phyloP scores from a whole-genome alignment of 2,329 filamentous ascomycete genomes.

The Fusarium udum region DNA sequence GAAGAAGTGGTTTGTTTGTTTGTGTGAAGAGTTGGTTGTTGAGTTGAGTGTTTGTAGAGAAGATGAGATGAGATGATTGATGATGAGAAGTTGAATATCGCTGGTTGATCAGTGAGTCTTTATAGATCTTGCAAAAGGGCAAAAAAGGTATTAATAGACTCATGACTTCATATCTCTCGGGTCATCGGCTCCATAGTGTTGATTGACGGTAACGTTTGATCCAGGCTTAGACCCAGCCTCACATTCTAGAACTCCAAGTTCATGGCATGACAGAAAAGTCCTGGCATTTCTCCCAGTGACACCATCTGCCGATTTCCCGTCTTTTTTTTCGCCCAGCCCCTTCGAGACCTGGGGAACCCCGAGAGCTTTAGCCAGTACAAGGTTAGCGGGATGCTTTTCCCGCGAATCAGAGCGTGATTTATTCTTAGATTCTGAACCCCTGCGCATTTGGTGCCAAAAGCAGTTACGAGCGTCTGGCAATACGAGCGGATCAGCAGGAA shows the following conservation, averaged over 20 bases:
- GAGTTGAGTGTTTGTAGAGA: slow-evolving; percentile 9
- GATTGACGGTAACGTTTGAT: background rate
- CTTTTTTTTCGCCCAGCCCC: background rate
- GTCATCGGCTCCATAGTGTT: background rate
- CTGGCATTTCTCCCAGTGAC: fast-evolving
- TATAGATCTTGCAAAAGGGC: background rate
- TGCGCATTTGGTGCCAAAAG: background rate
- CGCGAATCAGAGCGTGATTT: background rate
- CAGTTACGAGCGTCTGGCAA: slow-evolving; percentile 3
- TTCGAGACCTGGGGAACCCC: slow-evolving; percentile 7
- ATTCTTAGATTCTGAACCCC: slow-evolving; percentile 2
- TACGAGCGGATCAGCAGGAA: background rate
- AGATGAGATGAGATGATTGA: slow-evolving; percentile 20
- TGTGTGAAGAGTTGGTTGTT: background rate
- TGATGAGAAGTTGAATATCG: slow-evolving; percentile 10
- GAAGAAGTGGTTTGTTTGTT: too few relatives aligned
- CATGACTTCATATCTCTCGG: slow-evolving; percentile 9
- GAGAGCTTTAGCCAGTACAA: background rate
- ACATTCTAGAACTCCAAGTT: background rate
- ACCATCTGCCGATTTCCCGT: background rate
- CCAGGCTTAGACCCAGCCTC: background rate
- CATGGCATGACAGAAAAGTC: background rate
- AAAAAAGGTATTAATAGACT: slow-evolving; percentile 18
- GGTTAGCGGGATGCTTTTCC: fast-evolving
- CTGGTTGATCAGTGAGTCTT: background rate